Percentiles rank a stretch among this genome's conserved stretches.
Evolutionary conservation across 345 rosid species (phyloP).

Genomic region (Eucalyptus urophylla): DNA sequence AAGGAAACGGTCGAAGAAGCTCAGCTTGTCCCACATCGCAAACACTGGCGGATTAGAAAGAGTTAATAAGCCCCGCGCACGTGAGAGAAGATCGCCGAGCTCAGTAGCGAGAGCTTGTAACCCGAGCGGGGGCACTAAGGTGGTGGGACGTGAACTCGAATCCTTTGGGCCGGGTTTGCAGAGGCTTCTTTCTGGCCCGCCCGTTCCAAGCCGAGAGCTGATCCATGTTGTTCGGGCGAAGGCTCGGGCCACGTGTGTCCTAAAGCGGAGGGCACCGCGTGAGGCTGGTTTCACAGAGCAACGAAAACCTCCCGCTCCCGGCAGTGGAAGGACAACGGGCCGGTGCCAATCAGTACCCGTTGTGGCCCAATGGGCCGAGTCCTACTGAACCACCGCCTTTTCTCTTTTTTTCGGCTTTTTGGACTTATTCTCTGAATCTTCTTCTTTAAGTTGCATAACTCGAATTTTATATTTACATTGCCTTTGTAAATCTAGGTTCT

Average conservation of each 20-base stretch:
- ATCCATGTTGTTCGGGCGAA: background rate
- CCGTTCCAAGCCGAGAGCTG: background rate
- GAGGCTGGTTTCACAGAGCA: background rate
- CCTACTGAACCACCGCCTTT: background rate
- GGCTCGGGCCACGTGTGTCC: background rate
- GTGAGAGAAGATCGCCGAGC: rapidly evolving
- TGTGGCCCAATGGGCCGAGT: background rate
- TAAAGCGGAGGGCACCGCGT: background rate
- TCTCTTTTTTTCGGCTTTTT: no score
- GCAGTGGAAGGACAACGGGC: background rate
- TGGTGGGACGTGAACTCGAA: background rate
- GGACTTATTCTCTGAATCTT: no score
- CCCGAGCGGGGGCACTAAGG: background rate
- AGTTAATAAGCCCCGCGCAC: background rate
- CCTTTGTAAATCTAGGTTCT: no score
- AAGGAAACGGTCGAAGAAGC: background rate
- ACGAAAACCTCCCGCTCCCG: background rate
- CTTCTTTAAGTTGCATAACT: no score
- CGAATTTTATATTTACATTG: no score
- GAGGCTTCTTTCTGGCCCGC: background rate
- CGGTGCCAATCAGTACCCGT: background rate
- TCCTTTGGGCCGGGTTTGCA: background rate
- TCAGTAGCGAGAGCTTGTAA: background rate
- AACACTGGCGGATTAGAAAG: rapidly evolving
- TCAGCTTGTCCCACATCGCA: background rate